These are phyloP conservation scores for Halophytophthora polymorphica DNA, from an alignment of 352 stramenopile species.

Conservation along the genomic window DNA sequence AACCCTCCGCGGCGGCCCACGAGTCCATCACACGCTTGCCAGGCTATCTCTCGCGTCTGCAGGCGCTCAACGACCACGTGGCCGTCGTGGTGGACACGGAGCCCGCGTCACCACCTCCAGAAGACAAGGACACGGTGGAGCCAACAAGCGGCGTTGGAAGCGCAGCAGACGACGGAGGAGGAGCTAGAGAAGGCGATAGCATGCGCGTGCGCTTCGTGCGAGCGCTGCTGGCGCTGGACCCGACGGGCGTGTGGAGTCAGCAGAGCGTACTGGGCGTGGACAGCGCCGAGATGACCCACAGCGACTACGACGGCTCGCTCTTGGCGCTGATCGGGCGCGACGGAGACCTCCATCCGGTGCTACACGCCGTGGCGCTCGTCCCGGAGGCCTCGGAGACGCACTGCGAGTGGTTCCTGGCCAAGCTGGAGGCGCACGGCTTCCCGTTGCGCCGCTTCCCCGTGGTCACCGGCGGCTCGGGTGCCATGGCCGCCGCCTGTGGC, in stretches of 20 bases:
- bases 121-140: no score
- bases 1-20: constrained; percentile 5
- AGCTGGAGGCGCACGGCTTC: constrained; percentile 44
- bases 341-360: constrained; percentile 30
- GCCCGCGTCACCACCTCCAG: neutral
- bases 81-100: constrained; percentile 31
- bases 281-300: constrained; percentile 27
- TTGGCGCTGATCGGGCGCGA: constrained; percentile 37
- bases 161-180: neutral
- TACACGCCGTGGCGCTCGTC: constrained; percentile 38
- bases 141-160: neutral
- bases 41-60: constrained; percentile 39
- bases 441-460: constrained; percentile 38
- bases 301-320: constrained; percentile 27
- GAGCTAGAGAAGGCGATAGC: neutral
- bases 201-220: constrained; percentile 22
- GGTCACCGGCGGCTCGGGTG: constrained; percentile 29
- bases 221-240: constrained; percentile 39
- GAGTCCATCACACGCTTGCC: constrained; percentile 33
- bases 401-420: constrained; percentile 43
- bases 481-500: constrained; percentile 16
- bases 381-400: constrained; percentile 26
- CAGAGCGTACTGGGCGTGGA: constrained; percentile 39
- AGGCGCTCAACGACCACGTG: constrained; percentile 31
- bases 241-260: constrained; percentile 35